Evolutionary conservation across 2,329 filamentous ascomycete species (phyloP).

Genomic region (Chaetomium globosum): DNA sequence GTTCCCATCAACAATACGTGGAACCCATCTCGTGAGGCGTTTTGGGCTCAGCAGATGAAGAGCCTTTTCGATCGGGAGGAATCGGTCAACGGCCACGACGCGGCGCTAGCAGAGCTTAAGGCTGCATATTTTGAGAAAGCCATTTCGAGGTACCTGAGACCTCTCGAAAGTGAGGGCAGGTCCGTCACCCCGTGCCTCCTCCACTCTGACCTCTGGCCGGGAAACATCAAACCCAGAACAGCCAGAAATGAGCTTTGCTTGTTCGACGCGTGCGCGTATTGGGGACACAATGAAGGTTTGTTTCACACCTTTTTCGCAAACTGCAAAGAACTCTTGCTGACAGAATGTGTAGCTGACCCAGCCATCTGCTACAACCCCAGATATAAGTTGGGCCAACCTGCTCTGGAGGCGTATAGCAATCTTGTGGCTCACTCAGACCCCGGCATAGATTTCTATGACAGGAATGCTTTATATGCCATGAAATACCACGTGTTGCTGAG

Average conservation of each 20-base stretch:
- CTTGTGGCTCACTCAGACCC: neutral
- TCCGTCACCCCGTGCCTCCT: constrained; percentile 4
- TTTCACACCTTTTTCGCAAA: neutral
- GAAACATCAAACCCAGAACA: constrained; percentile 7
- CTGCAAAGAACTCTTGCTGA: neutral
- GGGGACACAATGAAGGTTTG: constrained; percentile 14
- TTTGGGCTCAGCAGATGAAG: constrained; percentile 12
- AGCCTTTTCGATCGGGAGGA: constrained; percentile 10
- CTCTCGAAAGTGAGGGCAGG: constrained; percentile 12
- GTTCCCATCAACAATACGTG: constrained; percentile 10
- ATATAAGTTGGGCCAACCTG: constrained; percentile 1
- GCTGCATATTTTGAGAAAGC: constrained; percentile 5
- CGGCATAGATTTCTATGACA: neutral
- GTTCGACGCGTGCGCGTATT: constrained; percentile 12
- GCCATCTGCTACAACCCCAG: constrained; percentile 8
- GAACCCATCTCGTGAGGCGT: constrained; percentile 6
- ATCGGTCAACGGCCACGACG: constrained; percentile 3
- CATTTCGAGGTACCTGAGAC: constrained; percentile 8
- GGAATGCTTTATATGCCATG: constrained; percentile 10
- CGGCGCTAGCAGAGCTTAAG: neutral
- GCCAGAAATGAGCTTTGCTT: constrained; percentile 7
- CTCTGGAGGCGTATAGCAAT: neutral
- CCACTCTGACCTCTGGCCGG: constrained; percentile 11
- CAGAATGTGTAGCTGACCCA: neutral
- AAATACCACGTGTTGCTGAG: constrained; percentile 11